A percentile compares a stretch with the other conserved stretches of the same genome.
These are phyloP conservation scores for Polychytrium aggregatum DNA, from an alignment of 192 early-diverging fungal species.

Conservation along the genomic window DNA sequence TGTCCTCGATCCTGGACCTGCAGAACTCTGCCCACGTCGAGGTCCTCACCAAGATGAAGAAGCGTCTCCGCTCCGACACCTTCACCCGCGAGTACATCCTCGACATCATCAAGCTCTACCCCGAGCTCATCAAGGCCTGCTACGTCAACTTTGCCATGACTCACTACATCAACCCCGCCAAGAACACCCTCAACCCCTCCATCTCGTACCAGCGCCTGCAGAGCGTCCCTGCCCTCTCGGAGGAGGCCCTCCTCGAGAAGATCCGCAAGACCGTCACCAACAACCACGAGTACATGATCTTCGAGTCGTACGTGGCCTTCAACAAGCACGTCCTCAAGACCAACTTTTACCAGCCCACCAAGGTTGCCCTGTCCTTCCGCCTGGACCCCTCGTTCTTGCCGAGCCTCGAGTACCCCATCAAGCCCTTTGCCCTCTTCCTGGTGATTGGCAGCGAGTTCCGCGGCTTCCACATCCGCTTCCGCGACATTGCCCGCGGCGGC, in stretches of 20 bases:
- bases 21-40: conserved; percentile 77
- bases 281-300: conserved; percentile 82
- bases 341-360: conserved; percentile 99
- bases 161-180: conserved; percentile 72
- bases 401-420: conserved; percentile 83
- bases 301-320: conserved; percentile 90
- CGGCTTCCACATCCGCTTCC: conserved; percentile 97
- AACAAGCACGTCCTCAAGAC: conserved; percentile 98
- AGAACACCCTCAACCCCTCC: conserved; percentile 49
- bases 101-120: conserved; percentile 91
- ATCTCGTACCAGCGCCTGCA: conserved; percentile 86
- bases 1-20: conserved; percentile 72
- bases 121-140: conserved; percentile 80
- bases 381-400: conserved; percentile 89
- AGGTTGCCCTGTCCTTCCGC: conserved; percentile 98
- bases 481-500: conserved; percentile 95
- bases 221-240: conserved; percentile 57
- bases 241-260: conserved; percentile 79
- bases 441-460: conserved; percentile 97
- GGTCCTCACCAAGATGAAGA: conserved; percentile 95
- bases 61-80: conserved; percentile 89
- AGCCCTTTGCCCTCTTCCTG: conserved; percentile 88
- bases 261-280: conserved; percentile 84
- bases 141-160: conserved; percentile 91
- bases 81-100: conserved; percentile 97